A percentile compares a stretch with the other conserved stretches of the same genome.
Conservation (phyloP, 2,329 filamentous ascomycete species). For the Diatrype stigma region DNA sequence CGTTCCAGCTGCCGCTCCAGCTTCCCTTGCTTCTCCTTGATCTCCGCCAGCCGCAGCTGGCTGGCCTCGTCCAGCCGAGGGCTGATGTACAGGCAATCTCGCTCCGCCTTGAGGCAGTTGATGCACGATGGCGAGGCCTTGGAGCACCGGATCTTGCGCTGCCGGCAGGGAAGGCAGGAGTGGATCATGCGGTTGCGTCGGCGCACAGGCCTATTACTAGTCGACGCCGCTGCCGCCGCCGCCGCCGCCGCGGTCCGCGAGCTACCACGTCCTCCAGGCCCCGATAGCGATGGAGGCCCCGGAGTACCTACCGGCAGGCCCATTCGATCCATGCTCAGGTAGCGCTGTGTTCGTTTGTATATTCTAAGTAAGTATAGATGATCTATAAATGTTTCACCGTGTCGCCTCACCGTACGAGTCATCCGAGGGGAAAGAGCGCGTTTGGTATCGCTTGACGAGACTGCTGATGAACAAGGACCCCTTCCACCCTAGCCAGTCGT, state of each 20-base stretch:
- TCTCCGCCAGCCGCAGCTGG: constrained; percentile 67
- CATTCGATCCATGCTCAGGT: neutral
- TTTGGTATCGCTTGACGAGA: too few species aligned
- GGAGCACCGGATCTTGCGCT: constrained; percentile 75
- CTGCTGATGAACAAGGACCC: too few species aligned
- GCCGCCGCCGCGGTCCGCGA: too few species aligned
- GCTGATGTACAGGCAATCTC: constrained; percentile 60
- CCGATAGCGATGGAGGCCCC: too few species aligned
- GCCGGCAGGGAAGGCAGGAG: constrained; percentile 63
- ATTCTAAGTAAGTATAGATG: too few species aligned
- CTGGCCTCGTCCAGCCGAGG: constrained; percentile 65
- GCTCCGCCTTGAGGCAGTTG: constrained; percentile 55
- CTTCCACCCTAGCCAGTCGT: too few species aligned
- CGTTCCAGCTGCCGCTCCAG: constrained; percentile 66
- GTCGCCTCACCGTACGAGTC: too few species aligned
- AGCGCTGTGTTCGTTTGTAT: too few species aligned
- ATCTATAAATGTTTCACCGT: too few species aligned
- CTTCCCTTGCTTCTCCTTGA: constrained; percentile 74
- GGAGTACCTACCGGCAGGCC: neutral
- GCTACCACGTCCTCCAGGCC: too few species aligned
- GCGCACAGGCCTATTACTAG: constrained; percentile 41
- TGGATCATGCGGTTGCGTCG: constrained; percentile 63
- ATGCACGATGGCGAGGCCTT: constrained; percentile 64
- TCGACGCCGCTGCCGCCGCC: too few species aligned
- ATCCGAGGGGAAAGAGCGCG: too few species aligned